Conservation (phyloP, 495 filamentous ascomycete species). For the Lentithecium fluviatile region DNA sequence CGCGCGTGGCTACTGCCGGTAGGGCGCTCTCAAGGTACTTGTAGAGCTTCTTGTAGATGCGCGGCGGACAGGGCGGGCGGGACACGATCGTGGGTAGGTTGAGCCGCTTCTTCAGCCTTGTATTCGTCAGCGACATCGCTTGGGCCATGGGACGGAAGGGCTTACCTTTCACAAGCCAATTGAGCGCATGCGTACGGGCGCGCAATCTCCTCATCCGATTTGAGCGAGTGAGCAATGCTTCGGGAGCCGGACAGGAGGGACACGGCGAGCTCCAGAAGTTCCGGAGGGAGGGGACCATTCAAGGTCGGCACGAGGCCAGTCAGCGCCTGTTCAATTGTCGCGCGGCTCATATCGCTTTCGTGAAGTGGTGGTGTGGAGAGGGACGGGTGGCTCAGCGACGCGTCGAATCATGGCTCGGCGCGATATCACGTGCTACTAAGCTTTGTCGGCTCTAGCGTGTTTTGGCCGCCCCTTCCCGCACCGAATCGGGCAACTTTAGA, state of each 20-base stretch:
- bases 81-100: slow-evolving; percentile 79
- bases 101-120: slow-evolving; percentile 75
- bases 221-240: slow-evolving; percentile 72
- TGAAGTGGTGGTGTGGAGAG: too few relatives aligned
- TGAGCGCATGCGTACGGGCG: slow-evolving; percentile 86
- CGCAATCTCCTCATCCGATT: slow-evolving; percentile 84
- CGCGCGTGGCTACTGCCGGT: slow-evolving; percentile 40
- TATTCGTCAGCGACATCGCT: slow-evolving; percentile 5
- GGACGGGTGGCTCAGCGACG: too few relatives aligned
- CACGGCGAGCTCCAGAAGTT: slow-evolving; percentile 71
- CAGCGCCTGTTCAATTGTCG: slow-evolving; percentile 68
- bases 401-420: too few relatives aligned
- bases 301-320: slow-evolving; percentile 75
- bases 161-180: slow-evolving; percentile 81
- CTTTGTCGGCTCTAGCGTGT: too few relatives aligned
- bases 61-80: slow-evolving; percentile 77
- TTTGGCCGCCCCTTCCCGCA: too few relatives aligned
- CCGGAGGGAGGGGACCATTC: slow-evolving; percentile 65
- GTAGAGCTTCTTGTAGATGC: slow-evolving; percentile 81
- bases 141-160: not conserved
- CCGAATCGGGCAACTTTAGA: too few relatives aligned
- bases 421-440: too few relatives aligned
- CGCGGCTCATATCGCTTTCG: slow-evolving; percentile 60
- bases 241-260: slow-evolving; percentile 87
- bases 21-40: slow-evolving; percentile 74